Evolutionary conservation across 2,329 filamentous ascomycete species (phyloP).

Genomic region (Fusarium sp.): DNA sequence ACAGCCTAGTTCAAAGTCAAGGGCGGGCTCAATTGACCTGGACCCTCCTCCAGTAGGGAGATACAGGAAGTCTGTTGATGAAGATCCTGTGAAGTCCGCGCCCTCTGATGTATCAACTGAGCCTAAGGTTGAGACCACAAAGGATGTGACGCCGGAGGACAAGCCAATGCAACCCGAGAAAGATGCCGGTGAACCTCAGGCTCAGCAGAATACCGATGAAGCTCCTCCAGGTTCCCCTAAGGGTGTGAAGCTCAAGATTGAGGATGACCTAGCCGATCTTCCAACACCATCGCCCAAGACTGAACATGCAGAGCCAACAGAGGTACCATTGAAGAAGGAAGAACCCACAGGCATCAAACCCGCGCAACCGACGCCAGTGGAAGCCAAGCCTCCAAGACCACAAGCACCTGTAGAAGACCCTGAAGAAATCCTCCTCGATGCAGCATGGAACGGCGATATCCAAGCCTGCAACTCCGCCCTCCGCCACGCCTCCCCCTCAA

Average conservation of each 20-base stretch:
- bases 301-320: not conserved
- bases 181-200: not conserved
- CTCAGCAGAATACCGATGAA: not conserved
- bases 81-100: not conserved
- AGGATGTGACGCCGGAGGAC: not conserved
- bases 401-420: slow-evolving; percentile 13
- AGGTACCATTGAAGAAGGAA: not conserved
- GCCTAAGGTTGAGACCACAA: not conserved
- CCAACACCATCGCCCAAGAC: not conserved
- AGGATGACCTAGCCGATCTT: not conserved
- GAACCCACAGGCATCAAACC: not conserved
- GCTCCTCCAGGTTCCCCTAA: not conserved
- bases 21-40: slow-evolving; percentile 1
- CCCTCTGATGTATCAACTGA: not conserved
- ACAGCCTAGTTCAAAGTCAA: not conserved
- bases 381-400: not conserved
- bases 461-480: slow-evolving; percentile 39
- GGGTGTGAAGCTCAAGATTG: slow-evolving; percentile 1
- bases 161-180: not conserved
- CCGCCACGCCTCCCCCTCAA: slow-evolving; percentile 33
- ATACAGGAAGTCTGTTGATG: not conserved
- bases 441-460: slow-evolving; percentile 47
- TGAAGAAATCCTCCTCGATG: slow-evolving; percentile 43
- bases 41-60: slow-evolving; percentile 24
- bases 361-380: not conserved